A percentile compares a stretch with the other conserved stretches of the same genome.
Evolutionary conservation across 2,329 filamentous ascomycete genomes (phyloP).

Genomic region (Cladosporium cucumerinum): DNA sequence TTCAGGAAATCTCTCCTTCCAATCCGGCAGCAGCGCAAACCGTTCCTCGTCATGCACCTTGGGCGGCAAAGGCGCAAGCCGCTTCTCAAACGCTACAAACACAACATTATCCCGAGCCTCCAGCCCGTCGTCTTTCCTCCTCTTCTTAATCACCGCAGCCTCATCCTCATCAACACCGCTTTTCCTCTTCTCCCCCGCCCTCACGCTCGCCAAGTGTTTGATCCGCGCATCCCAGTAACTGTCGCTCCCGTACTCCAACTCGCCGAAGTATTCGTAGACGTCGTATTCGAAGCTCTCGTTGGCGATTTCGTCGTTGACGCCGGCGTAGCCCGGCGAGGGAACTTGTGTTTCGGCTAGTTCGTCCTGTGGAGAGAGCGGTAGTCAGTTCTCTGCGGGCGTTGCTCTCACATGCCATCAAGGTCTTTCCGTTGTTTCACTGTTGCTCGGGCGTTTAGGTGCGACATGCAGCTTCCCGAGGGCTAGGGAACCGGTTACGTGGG

Average conservation of each 20-base stretch:
- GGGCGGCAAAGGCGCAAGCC: conserved; percentile 17
- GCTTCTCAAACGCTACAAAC: conserved; percentile 25
- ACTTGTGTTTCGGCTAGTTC: conserved; percentile 49
- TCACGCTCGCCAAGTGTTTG: conserved; percentile 19
- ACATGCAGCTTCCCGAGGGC: conserved; percentile 17
- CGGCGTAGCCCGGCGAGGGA: conserved; percentile 40
- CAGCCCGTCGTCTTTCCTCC: conserved; percentile 19
- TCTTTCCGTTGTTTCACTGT: background rate
- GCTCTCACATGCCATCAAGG: background rate
- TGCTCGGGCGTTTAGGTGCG: conserved; percentile 5
- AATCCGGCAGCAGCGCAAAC: conserved; percentile 45
- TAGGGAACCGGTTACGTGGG: background rate
- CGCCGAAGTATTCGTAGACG: conserved; percentile 47
- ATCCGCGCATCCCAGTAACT: conserved; percentile 41
- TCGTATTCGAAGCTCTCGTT: conserved; percentile 43
- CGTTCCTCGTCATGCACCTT: conserved; percentile 29
- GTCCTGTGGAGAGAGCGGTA: conserved; percentile 33
- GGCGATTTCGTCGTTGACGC: conserved; percentile 32
- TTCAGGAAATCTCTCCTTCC: conserved; percentile 40
- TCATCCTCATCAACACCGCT: conserved; percentile 25
- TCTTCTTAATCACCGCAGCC: conserved; percentile 15
- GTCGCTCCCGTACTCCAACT: conserved; percentile 48
- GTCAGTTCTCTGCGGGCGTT: background rate
- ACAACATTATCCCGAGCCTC: conserved; percentile 24
- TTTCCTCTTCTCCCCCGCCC: conserved; percentile 33